phyloP scores from a whole-genome alignment of 768 basidiomycete species.

The Russula compacta region DNA sequence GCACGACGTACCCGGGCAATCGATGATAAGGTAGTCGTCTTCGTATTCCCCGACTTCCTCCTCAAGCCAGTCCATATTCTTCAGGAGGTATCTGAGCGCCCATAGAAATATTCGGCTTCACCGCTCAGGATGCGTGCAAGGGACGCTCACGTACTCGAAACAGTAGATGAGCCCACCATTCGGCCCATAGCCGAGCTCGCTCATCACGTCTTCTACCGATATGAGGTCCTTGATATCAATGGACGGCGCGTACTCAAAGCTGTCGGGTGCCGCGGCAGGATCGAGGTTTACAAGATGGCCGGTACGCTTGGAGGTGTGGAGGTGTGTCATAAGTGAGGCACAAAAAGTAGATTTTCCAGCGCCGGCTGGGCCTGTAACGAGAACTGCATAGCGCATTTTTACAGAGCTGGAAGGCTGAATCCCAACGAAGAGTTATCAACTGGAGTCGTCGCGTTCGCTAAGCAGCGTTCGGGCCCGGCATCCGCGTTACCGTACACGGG shows the following conservation, averaged over 20 bases:
- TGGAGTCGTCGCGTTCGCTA: neutral
- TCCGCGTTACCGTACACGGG: neutral
- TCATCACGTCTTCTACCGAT: slow-evolving; percentile 92
- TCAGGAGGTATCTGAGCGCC: slow-evolving; percentile 70
- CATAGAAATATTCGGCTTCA: neutral
- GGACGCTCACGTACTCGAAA: slow-evolving; percentile 87
- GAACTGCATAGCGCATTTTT: slow-evolving; percentile 77
- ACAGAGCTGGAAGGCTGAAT: neutral
- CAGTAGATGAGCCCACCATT: slow-evolving; percentile 97
- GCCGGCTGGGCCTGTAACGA: slow-evolving; percentile 93
- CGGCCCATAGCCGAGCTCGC: slow-evolving; percentile 88
- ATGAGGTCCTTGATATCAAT: slow-evolving; percentile 94
- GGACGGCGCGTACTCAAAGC: slow-evolving; percentile 85
- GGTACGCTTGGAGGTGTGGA: slow-evolving; percentile 68
- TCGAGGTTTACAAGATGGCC: slow-evolving; percentile 96
- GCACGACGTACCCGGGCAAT: slow-evolving; percentile 65
- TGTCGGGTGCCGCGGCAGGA: slow-evolving; percentile 78
- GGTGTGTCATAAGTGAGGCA: slow-evolving; percentile 79
- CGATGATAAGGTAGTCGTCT: slow-evolving; percentile 90
- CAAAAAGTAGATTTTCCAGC: slow-evolving; percentile 97
- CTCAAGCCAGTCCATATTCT: slow-evolving; percentile 98
- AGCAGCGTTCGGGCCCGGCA: neutral
- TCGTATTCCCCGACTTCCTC: slow-evolving; percentile 93
- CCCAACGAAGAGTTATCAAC: neutral
- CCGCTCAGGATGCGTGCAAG: neutral